These are phyloP conservation scores for Polygonum aviculare DNA, from an alignment of 148 eudicot genomes.

Conservation along the genomic window DNA sequence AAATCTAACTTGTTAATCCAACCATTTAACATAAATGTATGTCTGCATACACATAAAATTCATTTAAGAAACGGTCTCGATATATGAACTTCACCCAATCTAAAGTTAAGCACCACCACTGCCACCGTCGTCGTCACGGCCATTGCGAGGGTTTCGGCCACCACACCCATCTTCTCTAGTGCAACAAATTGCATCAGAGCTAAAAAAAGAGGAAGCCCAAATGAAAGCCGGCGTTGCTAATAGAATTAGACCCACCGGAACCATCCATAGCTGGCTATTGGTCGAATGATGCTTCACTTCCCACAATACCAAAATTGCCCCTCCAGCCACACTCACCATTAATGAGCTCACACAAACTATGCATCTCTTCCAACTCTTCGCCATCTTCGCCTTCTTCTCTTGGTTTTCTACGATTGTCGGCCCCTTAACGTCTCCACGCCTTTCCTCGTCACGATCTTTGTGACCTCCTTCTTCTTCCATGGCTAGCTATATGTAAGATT, in stretches of 20 bases:
- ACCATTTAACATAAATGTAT: too few relatives aligned
- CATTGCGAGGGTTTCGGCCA: neutral
- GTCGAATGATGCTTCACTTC: constrained; percentile 29
- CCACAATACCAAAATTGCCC: constrained; percentile 47
- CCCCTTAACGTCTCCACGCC: too few relatives aligned
- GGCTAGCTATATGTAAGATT: neutral
- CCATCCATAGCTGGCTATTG: constrained; percentile 56
- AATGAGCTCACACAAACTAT: constrained; percentile 19
- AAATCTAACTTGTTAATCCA: too few relatives aligned
- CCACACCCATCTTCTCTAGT: constrained; percentile 3
- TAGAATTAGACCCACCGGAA: constrained; percentile 44
- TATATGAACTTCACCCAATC: too few relatives aligned
- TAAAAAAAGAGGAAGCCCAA: constrained; percentile 21
- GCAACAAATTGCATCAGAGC: constrained; percentile 23
- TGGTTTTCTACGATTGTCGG: neutral
- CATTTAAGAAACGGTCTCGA: too few relatives aligned
- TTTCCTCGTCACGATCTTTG: neutral
- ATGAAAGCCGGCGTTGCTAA: constrained; percentile 39
- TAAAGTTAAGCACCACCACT: too few relatives aligned
- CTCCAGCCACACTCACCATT: constrained; percentile 39
- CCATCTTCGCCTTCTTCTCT: neutral
- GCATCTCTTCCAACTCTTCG: constrained; percentile 16
- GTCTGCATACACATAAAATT: too few relatives aligned
- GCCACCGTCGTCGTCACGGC: neutral
- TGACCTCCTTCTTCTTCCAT: neutral